Percentiles rank a stretch among this genome's conserved stretches.
Evolutionary conservation across 2,329 filamentous ascomycete species (phyloP).

Genomic region (Alternaria burnsii): DNA sequence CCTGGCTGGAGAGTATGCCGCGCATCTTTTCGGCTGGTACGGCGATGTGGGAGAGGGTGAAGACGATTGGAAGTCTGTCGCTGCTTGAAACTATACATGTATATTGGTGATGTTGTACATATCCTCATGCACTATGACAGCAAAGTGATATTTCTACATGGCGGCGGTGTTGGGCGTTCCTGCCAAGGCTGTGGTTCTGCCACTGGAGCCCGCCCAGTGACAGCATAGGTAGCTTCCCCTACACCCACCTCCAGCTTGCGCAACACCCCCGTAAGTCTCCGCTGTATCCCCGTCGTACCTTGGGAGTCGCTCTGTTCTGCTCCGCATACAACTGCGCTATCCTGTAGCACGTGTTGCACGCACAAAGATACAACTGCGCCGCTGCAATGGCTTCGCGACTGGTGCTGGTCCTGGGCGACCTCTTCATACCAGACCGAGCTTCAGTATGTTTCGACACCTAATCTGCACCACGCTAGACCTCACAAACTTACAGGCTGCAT

Average conservation of each 20-base stretch:
- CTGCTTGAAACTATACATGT: neutral
- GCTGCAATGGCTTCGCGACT: slow-evolving; percentile 53
- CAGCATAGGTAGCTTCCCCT: slow-evolving; percentile 28
- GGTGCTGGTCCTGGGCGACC: slow-evolving; percentile 53
- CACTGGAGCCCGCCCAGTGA: slow-evolving; percentile 21
- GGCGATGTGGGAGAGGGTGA: slow-evolving; percentile 19
- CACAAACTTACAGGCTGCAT: slow-evolving; percentile 49
- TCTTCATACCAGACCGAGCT: slow-evolving; percentile 55
- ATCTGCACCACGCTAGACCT: slow-evolving; percentile 33
- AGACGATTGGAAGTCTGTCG: neutral
- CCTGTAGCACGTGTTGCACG: neutral
- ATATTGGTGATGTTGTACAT: neutral
- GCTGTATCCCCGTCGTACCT: neutral
- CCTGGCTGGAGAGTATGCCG: slow-evolving; percentile 63
- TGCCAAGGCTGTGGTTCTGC: slow-evolving; percentile 28
- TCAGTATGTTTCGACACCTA: slow-evolving; percentile 40
- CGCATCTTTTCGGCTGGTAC: slow-evolving; percentile 38
- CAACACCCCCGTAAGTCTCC: slow-evolving; percentile 14
- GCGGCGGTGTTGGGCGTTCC: slow-evolving; percentile 6
- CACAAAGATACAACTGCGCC: slow-evolving; percentile 1
- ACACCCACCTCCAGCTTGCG: slow-evolving; percentile 17
- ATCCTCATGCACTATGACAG: neutral
- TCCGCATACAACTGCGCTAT: neutral
- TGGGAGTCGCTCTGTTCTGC: neutral
- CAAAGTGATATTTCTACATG: too few relatives aligned